Percentiles rank a stretch among this genome's conserved stretches.
Evolutionary conservation across 176 grass and related monocot species (phyloP).

Genomic region (Dendrocalamus sinicus): DNA sequence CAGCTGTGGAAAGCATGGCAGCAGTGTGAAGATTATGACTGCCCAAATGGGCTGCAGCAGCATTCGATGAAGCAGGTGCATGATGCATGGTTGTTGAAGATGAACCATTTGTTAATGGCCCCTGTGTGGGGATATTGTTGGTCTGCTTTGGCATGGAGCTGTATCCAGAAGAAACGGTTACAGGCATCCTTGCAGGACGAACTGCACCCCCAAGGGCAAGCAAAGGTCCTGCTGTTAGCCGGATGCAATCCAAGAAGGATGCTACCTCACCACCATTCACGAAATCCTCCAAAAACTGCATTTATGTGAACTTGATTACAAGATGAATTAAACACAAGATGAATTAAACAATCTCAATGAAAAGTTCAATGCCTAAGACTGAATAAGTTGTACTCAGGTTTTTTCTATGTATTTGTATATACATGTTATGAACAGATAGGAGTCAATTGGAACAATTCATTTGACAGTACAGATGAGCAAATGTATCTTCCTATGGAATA

Average conservation of each 20-base stretch:
- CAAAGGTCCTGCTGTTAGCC: slow-evolving; percentile 91
- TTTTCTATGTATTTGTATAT: slow-evolving; percentile 11
- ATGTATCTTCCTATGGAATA: neutral
- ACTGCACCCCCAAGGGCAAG: slow-evolving; percentile 99
- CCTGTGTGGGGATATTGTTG: slow-evolving; percentile 50
- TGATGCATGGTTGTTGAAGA: slow-evolving; percentile 66
- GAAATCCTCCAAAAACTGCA: slow-evolving; percentile 99
- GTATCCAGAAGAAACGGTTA: slow-evolving; percentile 72
- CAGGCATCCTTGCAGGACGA: slow-evolving; percentile 94
- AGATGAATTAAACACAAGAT: neutral
- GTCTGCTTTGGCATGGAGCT: slow-evolving; percentile 66
- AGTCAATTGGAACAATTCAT: slow-evolving; percentile 34
- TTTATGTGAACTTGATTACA: slow-evolving; percentile 40
- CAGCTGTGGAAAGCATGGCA: neutral
- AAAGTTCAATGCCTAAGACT: slow-evolving; percentile 6
- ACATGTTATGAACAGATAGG: neutral
- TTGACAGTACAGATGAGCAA: slow-evolving; percentile 19
- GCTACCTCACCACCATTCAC: slow-evolving; percentile 98
- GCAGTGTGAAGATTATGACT: slow-evolving; percentile 75
- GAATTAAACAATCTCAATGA: neutral
- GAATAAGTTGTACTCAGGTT: slow-evolving; percentile 9
- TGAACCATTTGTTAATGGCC: slow-evolving; percentile 59
- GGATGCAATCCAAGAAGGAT: slow-evolving; percentile 96
- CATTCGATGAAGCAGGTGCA: slow-evolving; percentile 44
- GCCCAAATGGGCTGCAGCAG: slow-evolving; percentile 61